These are phyloP conservation scores for Oryza longistaminata DNA, from an alignment of 176 grass and related monocot species.

Conservation along the genomic window DNA sequence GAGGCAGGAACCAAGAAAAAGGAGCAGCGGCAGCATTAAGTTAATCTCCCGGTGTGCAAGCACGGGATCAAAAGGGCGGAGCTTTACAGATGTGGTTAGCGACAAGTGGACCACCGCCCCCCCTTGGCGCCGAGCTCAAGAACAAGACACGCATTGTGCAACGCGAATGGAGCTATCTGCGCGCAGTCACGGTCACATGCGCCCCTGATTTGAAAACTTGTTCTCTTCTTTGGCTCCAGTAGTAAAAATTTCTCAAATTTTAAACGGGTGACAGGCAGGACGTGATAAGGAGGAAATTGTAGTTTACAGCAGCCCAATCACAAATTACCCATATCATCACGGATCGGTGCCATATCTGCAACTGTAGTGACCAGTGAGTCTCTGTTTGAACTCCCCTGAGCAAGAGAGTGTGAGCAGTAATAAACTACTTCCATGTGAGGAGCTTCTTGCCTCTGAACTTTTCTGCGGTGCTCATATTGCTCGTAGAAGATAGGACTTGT, in stretches of 20 bases:
- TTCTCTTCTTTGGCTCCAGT: conserved; percentile 40
- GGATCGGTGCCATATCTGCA: neutral
- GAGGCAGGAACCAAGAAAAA: conserved; percentile 33
- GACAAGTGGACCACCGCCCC: conserved; percentile 43
- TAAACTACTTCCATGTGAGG: neutral
- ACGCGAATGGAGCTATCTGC: conserved; percentile 43
- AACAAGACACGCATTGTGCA: conserved; percentile 36
- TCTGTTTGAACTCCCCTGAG: conserved; percentile 5
- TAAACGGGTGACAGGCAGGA: conserved; percentile 3
- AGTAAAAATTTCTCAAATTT: conserved; percentile 7
- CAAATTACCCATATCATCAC: neutral
- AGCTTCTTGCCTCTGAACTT: neutral
- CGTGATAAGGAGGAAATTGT: conserved; percentile 8
- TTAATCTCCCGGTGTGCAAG: conserved; percentile 30
- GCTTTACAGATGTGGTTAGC: conserved; percentile 52
- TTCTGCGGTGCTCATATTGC: neutral
- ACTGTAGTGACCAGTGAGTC: neutral
- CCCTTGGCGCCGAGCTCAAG: conserved; percentile 55
- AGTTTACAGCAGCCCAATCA: conserved; percentile 34
- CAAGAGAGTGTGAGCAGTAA: conserved; percentile 3
- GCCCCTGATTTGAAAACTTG: conserved; percentile 56
- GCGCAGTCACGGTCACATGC: conserved; percentile 48
- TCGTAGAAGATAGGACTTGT: neutral
- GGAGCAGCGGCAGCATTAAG: conserved; percentile 37
- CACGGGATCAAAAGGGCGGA: conserved; percentile 43